Evolutionary conservation across 148 eudicot species (phyloP).

Genomic region (Chenopodium suecicum): DNA sequence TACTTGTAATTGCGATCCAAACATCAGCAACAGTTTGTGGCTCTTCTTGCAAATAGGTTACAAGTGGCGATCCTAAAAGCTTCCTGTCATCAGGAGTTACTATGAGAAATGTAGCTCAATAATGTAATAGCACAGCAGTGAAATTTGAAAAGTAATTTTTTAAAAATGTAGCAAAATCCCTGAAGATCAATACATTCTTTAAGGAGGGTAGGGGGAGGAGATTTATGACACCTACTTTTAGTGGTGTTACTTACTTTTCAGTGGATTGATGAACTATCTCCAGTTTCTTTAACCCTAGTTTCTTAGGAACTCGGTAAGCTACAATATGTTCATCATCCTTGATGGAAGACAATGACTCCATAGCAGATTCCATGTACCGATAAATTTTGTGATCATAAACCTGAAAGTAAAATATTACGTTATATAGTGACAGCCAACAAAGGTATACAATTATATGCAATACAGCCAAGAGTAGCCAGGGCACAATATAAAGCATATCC

Average conservation of each 20-base stretch:
- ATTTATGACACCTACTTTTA: background rate
- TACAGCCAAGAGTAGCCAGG: background rate
- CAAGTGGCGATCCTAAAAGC: slow-evolving; percentile 73
- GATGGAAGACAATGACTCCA: slow-evolving; percentile 60
- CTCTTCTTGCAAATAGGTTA: slow-evolving; percentile 63
- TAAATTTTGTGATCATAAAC: slow-evolving; percentile 67
- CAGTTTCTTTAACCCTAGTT: slow-evolving; percentile 51
- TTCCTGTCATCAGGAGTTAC: slow-evolving; percentile 52
- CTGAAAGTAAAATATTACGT: slow-evolving; percentile 39
- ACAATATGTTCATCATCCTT: slow-evolving; percentile 90
- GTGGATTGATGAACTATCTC: slow-evolving; percentile 73
- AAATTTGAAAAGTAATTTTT: background rate
- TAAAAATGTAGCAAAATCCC: background rate
- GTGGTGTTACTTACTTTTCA: slow-evolving; percentile 58
- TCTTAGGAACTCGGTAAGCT: slow-evolving; percentile 80
- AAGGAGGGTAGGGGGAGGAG: background rate
- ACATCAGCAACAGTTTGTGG: slow-evolving; percentile 55
- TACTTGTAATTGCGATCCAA: slow-evolving; percentile 45
- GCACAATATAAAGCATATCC: slow-evolving; percentile 3
- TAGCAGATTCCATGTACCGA: slow-evolving; percentile 59
- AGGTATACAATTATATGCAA: background rate
- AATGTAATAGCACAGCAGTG: slow-evolving; percentile 12
- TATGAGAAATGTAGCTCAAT: slow-evolving; percentile 35
- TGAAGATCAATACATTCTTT: background rate
- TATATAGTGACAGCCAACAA: slow-evolving; percentile 16